Conservation (phyloP, 2,329 filamentous ascomycete genomes). For the Thermomyces lanuginosus region DNA sequence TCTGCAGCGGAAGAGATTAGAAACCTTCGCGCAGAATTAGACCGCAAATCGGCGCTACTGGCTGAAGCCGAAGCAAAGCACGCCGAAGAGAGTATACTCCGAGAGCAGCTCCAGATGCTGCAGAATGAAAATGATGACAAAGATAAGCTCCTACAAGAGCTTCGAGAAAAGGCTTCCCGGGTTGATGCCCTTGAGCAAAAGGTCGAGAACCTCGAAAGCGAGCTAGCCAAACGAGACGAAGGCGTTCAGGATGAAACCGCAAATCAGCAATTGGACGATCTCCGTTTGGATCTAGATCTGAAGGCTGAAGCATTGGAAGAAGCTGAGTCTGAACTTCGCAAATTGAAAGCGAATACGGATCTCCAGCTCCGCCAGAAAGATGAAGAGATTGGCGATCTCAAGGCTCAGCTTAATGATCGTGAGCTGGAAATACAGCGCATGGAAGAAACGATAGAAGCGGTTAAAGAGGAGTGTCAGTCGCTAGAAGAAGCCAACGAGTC, state of each 20-base stretch:
- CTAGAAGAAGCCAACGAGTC: conserved; percentile 20
- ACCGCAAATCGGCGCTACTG: conserved; percentile 15
- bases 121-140: conserved; percentile 15
- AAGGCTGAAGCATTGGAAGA: conserved; percentile 21
- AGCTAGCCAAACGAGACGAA: conserved; percentile 11
- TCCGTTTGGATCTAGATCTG: conserved; percentile 20
- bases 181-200: conserved; percentile 15
- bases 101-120: conserved; percentile 16
- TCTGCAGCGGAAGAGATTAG: conserved; percentile 24
- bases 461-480: conserved; percentile 17
- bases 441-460: conserved; percentile 18
- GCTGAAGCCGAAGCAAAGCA: conserved; percentile 13
- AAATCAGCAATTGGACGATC: conserved; percentile 17
- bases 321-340: conserved; percentile 16
- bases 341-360: conserved; percentile 18
- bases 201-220: conserved; percentile 16
- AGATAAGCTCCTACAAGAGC: conserved; percentile 11
- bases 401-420: conserved; percentile 19
- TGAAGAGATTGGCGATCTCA: conserved; percentile 21
- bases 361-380: conserved; percentile 20
- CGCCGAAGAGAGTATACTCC: conserved; percentile 12
- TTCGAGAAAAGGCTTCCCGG: conserved; percentile 10
- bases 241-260: too few relatives aligned
- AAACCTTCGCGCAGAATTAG: conserved; percentile 23
- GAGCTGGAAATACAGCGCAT: conserved; percentile 20